Evolutionary conservation across 345 rosid genomes (phyloP).

Genomic region (Psidium guajava): DNA sequence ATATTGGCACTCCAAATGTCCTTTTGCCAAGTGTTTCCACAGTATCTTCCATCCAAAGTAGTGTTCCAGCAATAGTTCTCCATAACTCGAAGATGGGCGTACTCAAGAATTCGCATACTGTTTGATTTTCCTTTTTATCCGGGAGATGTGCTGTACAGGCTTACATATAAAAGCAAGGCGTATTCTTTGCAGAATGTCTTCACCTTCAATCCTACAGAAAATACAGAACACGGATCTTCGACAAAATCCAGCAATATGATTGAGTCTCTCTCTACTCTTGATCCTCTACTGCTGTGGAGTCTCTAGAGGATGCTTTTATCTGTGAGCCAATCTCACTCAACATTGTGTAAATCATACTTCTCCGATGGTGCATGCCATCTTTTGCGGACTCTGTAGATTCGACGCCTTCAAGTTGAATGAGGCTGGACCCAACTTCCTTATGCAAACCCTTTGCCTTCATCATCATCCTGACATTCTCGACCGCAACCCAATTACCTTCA

Average conservation of each 20-base stretch:
- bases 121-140: no score
- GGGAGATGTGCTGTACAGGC: no score
- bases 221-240: no score
- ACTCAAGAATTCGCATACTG: no score
- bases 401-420: conserved; percentile 1
- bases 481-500: conserved; percentile 41
- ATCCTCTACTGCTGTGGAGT: neutral
- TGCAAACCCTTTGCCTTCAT: conserved; percentile 26
- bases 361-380: conserved; percentile 11
- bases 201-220: no score
- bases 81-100: no score
- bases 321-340: conserved; percentile 31
- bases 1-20: no score
- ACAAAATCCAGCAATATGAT: no score
- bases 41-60: neutral
- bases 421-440: conserved; percentile 6
- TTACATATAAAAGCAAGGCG: no score
- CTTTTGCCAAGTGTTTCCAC: neutral
- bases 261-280: no score
- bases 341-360: conserved; percentile 27
- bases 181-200: no score
- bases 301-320: conserved; percentile 17
- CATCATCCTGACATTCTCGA: conserved; percentile 32
- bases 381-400: neutral
- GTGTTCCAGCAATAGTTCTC: neutral